Evolutionary conservation across 306 rosid genomes (phyloP), one percentile per base, ranked within the genome.

Genomic region (Delonix regia): DNA sequence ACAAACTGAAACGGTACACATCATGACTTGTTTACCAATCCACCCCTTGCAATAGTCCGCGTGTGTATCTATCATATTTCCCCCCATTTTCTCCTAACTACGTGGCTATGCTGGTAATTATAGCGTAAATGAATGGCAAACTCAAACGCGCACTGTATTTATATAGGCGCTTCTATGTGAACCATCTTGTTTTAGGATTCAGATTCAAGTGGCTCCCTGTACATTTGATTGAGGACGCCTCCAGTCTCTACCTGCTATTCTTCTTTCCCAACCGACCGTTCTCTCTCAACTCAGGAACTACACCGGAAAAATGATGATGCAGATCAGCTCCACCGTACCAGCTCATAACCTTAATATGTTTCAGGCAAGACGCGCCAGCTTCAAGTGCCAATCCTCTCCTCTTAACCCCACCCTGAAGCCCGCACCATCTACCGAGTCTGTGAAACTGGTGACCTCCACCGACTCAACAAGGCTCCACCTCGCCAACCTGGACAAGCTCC

Each of bases 401-500:
- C 76, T 85, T 9, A 85, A 81, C 68, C 91, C 84, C 1, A 69
- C 48, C 14, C 3, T 39, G 5, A 82, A 80, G 74, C 76, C 87
- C 7, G 25, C 79, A 1, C 39, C 83, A 24, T 74, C 69, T 18
- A 25, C 64, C 38, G 64, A 27, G 14, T 12, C 64, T 4, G 36
- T 12, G n/a, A 57, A 25, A 57, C 9, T 25, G n/a, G 64, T 57
- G 6, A 25, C 64, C 1, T 44, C 90, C 30, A 48, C 87, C 12
- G 83, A 85, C 0, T 19, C 67, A 6, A 81, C 92, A 2, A 85
- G 90, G 2, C 76, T 76, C 24, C 99, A 92, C 68, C 87, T 96
- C 38, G 52, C 94, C 4, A 96, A 93, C 51, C 93, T 96, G 7
- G 89, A 96, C 19, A 93, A 90, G 74, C 87, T 96, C 41, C 91